Evolutionary conservation across 345 rosid species (phyloP).

Genomic region (Populus tremula): DNA sequence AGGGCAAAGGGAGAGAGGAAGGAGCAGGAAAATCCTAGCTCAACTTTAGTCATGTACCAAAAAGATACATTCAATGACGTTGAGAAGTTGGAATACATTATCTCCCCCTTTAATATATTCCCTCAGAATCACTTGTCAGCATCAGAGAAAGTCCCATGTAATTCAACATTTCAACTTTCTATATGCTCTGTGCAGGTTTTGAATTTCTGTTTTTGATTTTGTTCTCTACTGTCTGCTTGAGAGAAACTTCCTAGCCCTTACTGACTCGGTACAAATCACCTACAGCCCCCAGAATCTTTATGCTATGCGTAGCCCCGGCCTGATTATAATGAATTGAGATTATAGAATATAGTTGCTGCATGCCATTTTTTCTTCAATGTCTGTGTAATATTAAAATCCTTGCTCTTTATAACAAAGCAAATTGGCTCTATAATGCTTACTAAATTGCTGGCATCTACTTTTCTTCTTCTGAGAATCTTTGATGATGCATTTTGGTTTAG

Average conservation of each 20-base stretch:
- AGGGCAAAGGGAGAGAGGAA: neutral
- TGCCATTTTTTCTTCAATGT: neutral
- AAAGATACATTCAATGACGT: conserved; percentile 17
- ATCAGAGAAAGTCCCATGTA: conserved; percentile 31
- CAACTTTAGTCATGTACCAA: conserved; percentile 22
- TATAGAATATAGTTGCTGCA: neutral
- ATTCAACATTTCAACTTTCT: conserved; percentile 23
- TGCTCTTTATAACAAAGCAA: no score
- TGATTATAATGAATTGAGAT: neutral
- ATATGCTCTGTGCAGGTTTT: neutral
- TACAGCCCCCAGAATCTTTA: neutral
- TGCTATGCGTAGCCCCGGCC: neutral
- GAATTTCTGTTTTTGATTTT: neutral
- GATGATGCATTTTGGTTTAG: no score
- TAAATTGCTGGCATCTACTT: no score
- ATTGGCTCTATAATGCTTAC: no score
- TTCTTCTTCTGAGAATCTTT: no score
- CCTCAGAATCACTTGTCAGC: conserved; percentile 34
- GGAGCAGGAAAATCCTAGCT: neutral
- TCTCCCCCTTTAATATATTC: conserved; percentile 33
- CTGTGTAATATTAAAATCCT: neutral
- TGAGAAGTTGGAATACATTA: conserved; percentile 24
- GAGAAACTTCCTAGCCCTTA: conserved; percentile 3
- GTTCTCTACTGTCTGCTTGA: neutral
- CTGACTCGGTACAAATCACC: neutral